Conservation (phyloP, 805 yeast species). For the Wickerhamomyces xylosicus region DNA sequence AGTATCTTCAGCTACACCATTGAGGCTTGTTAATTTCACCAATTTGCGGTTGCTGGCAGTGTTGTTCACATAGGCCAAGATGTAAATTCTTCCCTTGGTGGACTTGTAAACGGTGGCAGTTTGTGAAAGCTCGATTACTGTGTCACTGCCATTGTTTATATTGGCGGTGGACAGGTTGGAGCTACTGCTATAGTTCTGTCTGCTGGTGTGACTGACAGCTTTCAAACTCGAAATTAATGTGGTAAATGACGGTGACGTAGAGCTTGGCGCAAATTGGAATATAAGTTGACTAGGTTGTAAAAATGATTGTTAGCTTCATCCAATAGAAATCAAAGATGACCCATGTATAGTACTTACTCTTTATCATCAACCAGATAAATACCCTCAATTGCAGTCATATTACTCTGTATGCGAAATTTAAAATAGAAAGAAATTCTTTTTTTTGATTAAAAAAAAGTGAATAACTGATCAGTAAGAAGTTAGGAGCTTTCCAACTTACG, state of each 20-base stretch:
- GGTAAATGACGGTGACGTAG: conserved; percentile 22
- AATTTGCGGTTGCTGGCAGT: conserved; percentile 5
- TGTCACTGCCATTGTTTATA: conserved; percentile 2
- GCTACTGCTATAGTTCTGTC: conserved; percentile 10
- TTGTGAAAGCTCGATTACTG: conserved; percentile 13
- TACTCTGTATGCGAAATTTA: too few species aligned
- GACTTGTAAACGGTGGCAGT: conserved; percentile 10
- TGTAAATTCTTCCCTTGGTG: conserved; percentile 7
- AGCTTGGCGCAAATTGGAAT: conserved; percentile 26
- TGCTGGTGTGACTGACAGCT: conserved; percentile 7
- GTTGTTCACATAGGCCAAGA: conserved; percentile 12
- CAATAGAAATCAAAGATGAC: background rate
- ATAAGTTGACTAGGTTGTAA: conserved; percentile 22
- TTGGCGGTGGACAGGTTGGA: conserved; percentile 3
- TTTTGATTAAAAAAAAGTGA: too few species aligned
- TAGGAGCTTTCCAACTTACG: too few species aligned
- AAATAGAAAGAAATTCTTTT: too few species aligned
- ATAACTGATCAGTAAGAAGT: too few species aligned
- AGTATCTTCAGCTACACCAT: conserved; percentile 5
- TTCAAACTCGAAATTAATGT: conserved; percentile 18
- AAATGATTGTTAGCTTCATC: background rate
- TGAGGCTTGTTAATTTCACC: conserved; percentile 10
- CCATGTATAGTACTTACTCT: conserved; percentile 20
- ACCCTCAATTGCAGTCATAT: conserved; percentile 27
- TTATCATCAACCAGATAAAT: conserved; percentile 29